Percentiles rank a stretch among this genome's conserved stretches.
These are phyloP conservation scores for Lachnellula occidentalis DNA, from an alignment of 2,329 filamentous ascomycete species.

Conservation along the genomic window DNA sequence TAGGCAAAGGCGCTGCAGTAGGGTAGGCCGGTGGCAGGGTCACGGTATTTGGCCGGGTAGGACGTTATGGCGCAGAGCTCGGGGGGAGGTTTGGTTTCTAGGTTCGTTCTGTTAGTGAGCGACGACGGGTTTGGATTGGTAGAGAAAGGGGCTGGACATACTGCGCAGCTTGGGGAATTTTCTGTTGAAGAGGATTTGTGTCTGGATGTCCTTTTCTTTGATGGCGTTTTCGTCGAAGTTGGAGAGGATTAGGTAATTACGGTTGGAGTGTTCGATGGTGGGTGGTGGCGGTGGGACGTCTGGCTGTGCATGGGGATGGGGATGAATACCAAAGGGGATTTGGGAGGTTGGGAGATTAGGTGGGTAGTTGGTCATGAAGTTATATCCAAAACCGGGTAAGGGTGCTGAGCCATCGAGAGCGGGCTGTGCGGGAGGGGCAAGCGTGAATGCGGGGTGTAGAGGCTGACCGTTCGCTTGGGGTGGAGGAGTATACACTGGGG, in stretches of 20 bases:
- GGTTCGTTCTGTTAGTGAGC: no score
- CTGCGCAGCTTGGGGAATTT: constrained; percentile 42
- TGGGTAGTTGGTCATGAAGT: constrained; percentile 4
- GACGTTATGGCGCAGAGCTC: constrained; percentile 77
- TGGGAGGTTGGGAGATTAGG: constrained; percentile 8
- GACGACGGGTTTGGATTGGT: neutral
- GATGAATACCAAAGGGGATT: constrained; percentile 18
- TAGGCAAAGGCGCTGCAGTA: constrained; percentile 79
- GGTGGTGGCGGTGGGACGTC: constrained; percentile 19
- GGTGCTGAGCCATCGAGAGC: constrained; percentile 26
- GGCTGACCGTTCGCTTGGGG: constrained; percentile 11
- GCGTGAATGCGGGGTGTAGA: constrained; percentile 9
- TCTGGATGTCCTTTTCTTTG: constrained; percentile 49
- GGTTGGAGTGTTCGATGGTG: constrained; percentile 45
- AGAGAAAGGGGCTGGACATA: constrained; percentile 29
- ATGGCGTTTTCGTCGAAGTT: constrained; percentile 46
- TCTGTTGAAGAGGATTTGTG: constrained; percentile 50
- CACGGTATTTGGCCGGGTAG: constrained; percentile 73
- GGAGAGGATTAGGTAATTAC: constrained; percentile 54
- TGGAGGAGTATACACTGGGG: constrained; percentile 14
- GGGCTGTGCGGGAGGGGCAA: constrained; percentile 13
- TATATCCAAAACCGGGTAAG: constrained; percentile 31
- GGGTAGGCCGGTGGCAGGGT: constrained; percentile 76
- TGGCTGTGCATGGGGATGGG: constrained; percentile 16
- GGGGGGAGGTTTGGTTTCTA: constrained; percentile 16